Conservation (phyloP, 2,329 filamentous ascomycete genomes). For the Orbilia blumenaviensis region DNA sequence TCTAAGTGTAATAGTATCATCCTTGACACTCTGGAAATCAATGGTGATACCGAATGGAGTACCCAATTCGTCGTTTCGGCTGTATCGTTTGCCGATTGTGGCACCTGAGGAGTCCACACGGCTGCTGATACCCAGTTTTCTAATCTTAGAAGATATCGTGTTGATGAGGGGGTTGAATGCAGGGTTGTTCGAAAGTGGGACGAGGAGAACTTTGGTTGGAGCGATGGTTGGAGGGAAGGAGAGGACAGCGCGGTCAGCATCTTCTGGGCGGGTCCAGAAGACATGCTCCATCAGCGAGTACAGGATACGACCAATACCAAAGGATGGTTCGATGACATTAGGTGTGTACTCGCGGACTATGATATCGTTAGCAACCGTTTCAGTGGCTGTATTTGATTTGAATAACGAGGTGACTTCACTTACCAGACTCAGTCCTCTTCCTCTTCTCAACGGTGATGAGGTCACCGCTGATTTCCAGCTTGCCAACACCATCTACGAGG, state of each 20-base stretch:
- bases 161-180: slow-evolving; percentile 76
- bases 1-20: slow-evolving; percentile 83
- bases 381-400: neutral
- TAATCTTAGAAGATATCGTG: slow-evolving; percentile 77
- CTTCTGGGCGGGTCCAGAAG: slow-evolving; percentile 83
- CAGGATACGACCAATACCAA: slow-evolving; percentile 93
- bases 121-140: slow-evolving; percentile 79
- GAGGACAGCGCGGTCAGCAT: slow-evolving; percentile 78
- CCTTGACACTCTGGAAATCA: slow-evolving; percentile 93
- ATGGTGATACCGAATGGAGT: slow-evolving; percentile 93
- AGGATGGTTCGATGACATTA: slow-evolving; percentile 96
- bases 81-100: slow-evolving; percentile 93
- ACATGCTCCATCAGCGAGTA: slow-evolving; percentile 93
- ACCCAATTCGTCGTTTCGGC: slow-evolving; percentile 93
- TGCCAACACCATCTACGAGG: slow-evolving; percentile 73
- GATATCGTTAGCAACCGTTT: neutral
- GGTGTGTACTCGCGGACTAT: slow-evolving; percentile 83
- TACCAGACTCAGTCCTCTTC: slow-evolving; percentile 78
- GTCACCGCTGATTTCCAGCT: slow-evolving; percentile 80
- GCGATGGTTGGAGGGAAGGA: slow-evolving; percentile 80
- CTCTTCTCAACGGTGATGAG: slow-evolving; percentile 84
- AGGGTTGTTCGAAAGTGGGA: slow-evolving; percentile 82
- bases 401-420: neutral
- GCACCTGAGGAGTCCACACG: slow-evolving; percentile 89
- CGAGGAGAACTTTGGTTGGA: slow-evolving; percentile 94